phyloP scores from a whole-genome alignment of 2,329 filamentous ascomycete genomes.

The Dothiorella sarmentorum region DNA sequence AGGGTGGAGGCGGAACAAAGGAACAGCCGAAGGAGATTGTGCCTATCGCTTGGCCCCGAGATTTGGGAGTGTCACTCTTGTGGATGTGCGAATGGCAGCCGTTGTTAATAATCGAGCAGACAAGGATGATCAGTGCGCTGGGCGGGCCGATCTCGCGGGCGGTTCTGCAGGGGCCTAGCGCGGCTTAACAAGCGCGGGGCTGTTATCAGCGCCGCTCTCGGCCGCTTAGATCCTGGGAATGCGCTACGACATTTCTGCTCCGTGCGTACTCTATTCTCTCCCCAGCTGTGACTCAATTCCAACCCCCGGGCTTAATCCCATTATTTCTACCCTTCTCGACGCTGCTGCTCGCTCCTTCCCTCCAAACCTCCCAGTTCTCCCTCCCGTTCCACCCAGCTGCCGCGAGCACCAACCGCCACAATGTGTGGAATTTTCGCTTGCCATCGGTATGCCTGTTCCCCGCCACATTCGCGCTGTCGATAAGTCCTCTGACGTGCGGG shows the following conservation, averaged over 20 bases:
- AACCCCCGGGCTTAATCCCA: not conserved
- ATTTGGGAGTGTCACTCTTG: not conserved
- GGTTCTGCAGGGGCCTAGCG: not conserved
- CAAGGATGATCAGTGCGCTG: not conserved
- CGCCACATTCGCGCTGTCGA: slow-evolving; percentile 26
- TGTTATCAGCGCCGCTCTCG: slow-evolving; percentile 15
- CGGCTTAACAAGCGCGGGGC: slow-evolving; percentile 9
- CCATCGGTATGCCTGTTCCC: slow-evolving; percentile 61
- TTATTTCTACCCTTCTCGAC: slow-evolving; percentile 6
- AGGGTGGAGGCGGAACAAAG: not conserved
- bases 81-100: not conserved
- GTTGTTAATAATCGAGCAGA: not conserved
- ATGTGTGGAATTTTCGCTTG: slow-evolving; percentile 99
- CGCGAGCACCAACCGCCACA: slow-evolving; percentile 39
- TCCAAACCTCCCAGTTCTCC: slow-evolving; percentile 10
- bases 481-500: slow-evolving; percentile 29
- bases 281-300: slow-evolving; percentile 16
- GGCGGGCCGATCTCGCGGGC: slow-evolving; percentile 8
- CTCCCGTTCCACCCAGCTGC: not conserved
- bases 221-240: not conserved
- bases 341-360: slow-evolving; percentile 1
- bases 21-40: not conserved
- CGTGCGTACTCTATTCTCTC: not conserved
- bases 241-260: slow-evolving; percentile 2
- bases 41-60: not conserved